Base-by-base conservation (phyloP, 2,329 filamentous ascomycete species). In the Trichoderma semiorbis region DNA sequence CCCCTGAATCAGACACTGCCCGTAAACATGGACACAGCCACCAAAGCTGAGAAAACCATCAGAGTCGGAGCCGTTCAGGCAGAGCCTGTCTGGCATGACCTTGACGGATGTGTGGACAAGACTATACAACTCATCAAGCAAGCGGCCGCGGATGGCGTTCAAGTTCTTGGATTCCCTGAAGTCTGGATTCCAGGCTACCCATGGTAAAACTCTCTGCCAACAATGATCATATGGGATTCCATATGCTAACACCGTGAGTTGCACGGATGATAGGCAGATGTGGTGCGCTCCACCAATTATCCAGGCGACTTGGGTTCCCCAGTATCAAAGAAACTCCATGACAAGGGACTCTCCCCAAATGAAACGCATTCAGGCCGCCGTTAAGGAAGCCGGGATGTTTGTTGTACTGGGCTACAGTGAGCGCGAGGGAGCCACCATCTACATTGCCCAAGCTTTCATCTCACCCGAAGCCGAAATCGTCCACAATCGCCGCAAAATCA, bases 401-500 rank as follows among this genome's bases (percentile, higher is more conserved):
- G 86, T 88, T 18, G 85, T 84, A 0, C 77, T 88, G 57, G 86
- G 86, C n/a, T 88, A 87, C 79, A 86, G 85, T 7, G 86, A 88
- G 77, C 78, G 85, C 30, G 85, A 87, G 72, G 79, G 85, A 58
- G 82, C 84, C 73, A 86, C 83, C 32, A 80, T 88, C 4, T 88
- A 88, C 79, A 85, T 85, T 28, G 81, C 85, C 0, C 87, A 89
- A 77, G 81, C 85, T 1, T 80, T 88, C 73, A 89, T 89, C 72
- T 83, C 82, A 55, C 81, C 84, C 0, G 79, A 80, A 5, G 86
- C 86, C 2, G 80, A 83, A 39, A 78, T 89, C 72, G 79, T 86
- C 72, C 86, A 87, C 78, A 83, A 86, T 74, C 84, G 87, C n/a
- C 84, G 87, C 73, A 89, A 89, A 79, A 85, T 88, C 74, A 85